These are phyloP conservation scores for Erysimum cheiranthoides DNA, from an alignment of 345 rosid genomes.

Conservation along the genomic window DNA sequence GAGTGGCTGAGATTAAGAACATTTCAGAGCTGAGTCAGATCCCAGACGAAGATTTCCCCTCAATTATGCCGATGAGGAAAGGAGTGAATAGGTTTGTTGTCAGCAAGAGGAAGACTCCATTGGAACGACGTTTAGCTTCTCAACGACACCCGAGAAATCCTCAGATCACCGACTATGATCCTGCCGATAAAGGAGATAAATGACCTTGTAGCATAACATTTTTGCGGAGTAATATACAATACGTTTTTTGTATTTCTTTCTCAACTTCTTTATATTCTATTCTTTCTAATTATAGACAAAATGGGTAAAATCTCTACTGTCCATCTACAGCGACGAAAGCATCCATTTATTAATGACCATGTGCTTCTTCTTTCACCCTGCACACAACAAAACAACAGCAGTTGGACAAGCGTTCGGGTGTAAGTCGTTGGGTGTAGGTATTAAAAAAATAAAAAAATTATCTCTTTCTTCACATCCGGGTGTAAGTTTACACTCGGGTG, in stretches of 20 bases:
- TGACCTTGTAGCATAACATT: slow-evolving; percentile 34
- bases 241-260: neutral
- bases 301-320: neutral
- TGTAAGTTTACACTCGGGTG: too few species aligned
- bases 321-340: slow-evolving; percentile 63
- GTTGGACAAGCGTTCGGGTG: too few species aligned
- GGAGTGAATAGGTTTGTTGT: slow-evolving; percentile 96
- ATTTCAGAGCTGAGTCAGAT: slow-evolving; percentile 97
- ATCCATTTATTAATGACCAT: slow-evolving; percentile 58
- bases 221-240: slow-evolving; percentile 10
- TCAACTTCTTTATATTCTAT: neutral
- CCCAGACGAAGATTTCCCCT: slow-evolving; percentile 97
- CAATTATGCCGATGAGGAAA: slow-evolving; percentile 99
- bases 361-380: slow-evolving; percentile 71
- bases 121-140: slow-evolving; percentile 89
- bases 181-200: slow-evolving; percentile 29
- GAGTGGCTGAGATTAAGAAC: slow-evolving; percentile 92
- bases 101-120: slow-evolving; percentile 93
- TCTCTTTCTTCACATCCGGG: too few species aligned
- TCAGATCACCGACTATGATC: slow-evolving; percentile 60
- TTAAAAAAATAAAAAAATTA: too few species aligned
- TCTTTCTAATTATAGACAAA: neutral
- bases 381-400: slow-evolving; percentile 31
- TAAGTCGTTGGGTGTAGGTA: too few species aligned
- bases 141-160: slow-evolving; percentile 72